phyloP scores from a whole-genome alignment of 2,329 filamentous ascomycete species.

The Aspergillus intermedius region DNA sequence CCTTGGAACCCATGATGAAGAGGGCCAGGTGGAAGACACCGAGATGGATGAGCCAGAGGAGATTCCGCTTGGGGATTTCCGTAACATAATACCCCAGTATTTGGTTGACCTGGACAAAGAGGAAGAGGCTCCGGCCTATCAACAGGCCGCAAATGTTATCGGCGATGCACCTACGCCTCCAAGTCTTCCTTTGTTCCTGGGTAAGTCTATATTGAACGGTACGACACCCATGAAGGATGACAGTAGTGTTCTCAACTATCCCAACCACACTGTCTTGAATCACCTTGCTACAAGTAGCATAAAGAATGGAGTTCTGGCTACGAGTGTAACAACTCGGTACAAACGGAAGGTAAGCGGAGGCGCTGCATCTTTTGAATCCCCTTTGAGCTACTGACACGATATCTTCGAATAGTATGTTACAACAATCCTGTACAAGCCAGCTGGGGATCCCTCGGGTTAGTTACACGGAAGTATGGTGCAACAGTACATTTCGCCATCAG shows the following conservation, averaged over 20 bases:
- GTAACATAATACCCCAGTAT: constrained; percentile 71
- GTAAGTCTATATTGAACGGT: constrained; percentile 90
- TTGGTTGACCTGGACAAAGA: constrained; percentile 76
- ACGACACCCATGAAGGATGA: constrained; percentile 93
- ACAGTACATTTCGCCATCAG: not conserved
- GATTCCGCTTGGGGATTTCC: constrained; percentile 56
- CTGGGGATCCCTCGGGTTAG: constrained; percentile 40
- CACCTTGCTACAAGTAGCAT: constrained; percentile 97
- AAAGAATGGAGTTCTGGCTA: constrained; percentile 90
- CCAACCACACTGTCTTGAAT: constrained; percentile 94
- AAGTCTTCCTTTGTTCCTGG: constrained; percentile 79
- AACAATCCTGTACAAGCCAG: constrained; percentile 95
- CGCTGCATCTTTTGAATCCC: constrained; percentile 1
- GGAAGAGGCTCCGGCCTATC: constrained; percentile 69
- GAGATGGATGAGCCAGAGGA: constrained; percentile 47
- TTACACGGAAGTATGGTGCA: constrained; percentile 1
- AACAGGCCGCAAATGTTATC: constrained; percentile 66
- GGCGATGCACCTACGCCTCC: constrained; percentile 78
- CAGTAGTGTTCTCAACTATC: constrained; percentile 92
- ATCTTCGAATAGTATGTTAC: constrained; percentile 69
- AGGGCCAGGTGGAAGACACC: constrained; percentile 32
- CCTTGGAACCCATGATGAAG: constrained; percentile 22
- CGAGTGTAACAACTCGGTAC: constrained; percentile 95
- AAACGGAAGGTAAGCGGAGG: constrained; percentile 62
- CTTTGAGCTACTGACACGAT: not conserved